These are phyloP conservation scores for Phytophthora pini DNA, from an alignment of 352 stramenopile genomes.

Conservation along the genomic window DNA sequence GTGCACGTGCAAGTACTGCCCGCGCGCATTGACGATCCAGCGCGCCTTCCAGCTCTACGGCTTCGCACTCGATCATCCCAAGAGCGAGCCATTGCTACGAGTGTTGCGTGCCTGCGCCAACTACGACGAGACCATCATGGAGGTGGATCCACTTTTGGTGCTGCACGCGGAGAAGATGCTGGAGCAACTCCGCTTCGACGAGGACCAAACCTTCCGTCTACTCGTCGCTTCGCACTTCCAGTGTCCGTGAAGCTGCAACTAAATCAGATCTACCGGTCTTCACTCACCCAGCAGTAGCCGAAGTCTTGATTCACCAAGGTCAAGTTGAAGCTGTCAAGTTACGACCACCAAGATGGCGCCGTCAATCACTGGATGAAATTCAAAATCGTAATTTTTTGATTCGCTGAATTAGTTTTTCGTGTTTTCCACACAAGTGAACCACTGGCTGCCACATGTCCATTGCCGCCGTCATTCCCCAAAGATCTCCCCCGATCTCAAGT, in stretches of 20 bases:
- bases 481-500: constrained; percentile 31
- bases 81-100: constrained; percentile 47
- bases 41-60: constrained; percentile 49
- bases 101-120: constrained; percentile 69
- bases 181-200: constrained; percentile 45
- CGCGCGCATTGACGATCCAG: constrained; percentile 56
- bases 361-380: constrained; percentile 10
- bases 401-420: constrained; percentile 4
- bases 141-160: constrained; percentile 48
- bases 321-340: constrained; percentile 12
- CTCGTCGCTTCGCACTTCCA: constrained; percentile 54
- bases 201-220: constrained; percentile 67
- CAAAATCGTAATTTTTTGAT: neutral
- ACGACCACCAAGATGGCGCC: neutral
- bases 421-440: constrained; percentile 1
- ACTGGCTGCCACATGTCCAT: constrained; percentile 25
- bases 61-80: constrained; percentile 40
- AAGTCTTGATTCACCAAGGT: neutral
- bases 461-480: constrained; percentile 28
- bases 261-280: constrained; percentile 1
- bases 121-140: constrained; percentile 72
- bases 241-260: constrained; percentile 9
- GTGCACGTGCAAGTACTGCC: constrained; percentile 71
- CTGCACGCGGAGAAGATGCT: constrained; percentile 62
- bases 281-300: neutral